Conservation (phyloP, 2,329 filamentous ascomycete genomes). For the Pseudogymnoascus sp. region DNA sequence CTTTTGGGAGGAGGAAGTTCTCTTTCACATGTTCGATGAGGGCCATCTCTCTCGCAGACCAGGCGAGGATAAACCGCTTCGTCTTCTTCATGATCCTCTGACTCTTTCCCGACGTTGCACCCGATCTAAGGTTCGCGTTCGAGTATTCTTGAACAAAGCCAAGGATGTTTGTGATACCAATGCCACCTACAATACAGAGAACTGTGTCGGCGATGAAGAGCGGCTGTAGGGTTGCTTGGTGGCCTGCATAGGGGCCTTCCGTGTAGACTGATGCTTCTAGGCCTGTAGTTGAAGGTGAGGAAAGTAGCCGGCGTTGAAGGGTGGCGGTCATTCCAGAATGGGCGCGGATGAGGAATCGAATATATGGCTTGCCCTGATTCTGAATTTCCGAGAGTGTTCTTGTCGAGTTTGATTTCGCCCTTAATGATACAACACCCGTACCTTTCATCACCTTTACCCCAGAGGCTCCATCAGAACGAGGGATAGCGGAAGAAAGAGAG, state of each 20-base stretch:
- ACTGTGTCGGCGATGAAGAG: not conserved
- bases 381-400: not conserved
- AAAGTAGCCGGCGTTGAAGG: not conserved
- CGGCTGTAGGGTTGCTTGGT: not conserved
- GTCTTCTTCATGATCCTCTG: slow-evolving; percentile 16
- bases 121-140: not conserved
- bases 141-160: slow-evolving; percentile 17
- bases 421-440: not conserved
- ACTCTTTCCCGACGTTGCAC: not conserved
- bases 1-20: slow-evolving; percentile 15
- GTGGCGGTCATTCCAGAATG: not conserved
- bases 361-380: not conserved
- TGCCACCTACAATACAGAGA: not conserved
- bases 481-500: not conserved
- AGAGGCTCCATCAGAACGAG: not conserved
- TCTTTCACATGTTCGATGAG: slow-evolving; percentile 20
- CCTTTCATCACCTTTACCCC: not conserved
- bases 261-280: not conserved
- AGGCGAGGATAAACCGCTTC: slow-evolving; percentile 20
- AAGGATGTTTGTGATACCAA: not conserved
- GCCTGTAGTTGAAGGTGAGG: not conserved
- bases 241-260: not conserved
- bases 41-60: slow-evolving; percentile 20
- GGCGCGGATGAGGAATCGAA: not conserved
- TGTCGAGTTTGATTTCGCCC: not conserved